Conservation (phyloP, 148 eudicot genomes). For the Rhododendron mucronatum region DNA sequence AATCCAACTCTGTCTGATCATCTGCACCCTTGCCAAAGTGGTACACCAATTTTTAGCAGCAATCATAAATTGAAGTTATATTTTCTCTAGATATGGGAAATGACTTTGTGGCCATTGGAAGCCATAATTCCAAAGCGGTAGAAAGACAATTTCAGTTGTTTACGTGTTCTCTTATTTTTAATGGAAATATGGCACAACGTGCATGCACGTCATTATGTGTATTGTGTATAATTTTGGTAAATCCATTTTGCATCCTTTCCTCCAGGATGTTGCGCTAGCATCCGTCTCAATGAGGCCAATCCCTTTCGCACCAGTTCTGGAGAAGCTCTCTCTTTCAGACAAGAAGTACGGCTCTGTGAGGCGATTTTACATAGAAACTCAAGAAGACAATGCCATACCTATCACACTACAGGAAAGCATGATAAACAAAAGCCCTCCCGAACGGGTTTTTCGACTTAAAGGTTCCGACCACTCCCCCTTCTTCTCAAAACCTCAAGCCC, state of each 20-base stretch:
- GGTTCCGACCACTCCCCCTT: constrained; percentile 95
- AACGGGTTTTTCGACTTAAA: constrained; percentile 63
- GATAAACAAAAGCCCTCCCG: constrained; percentile 64
- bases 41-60: background rate
- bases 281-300: constrained; percentile 88
- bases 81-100: background rate
- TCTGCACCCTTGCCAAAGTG: background rate
- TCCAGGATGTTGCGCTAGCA: constrained; percentile 85
- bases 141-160: constrained; percentile 1
- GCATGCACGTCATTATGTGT: background rate
- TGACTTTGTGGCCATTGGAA: background rate
- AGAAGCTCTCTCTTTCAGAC: constrained; percentile 64
- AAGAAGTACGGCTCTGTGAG: constrained; percentile 65
- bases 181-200: background rate
- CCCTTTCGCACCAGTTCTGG: constrained; percentile 78
- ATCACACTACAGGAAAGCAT: constrained; percentile 52
- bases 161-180: background rate
- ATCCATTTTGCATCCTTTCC: constrained; percentile 1
- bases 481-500: constrained; percentile 93
- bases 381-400: constrained; percentile 74
- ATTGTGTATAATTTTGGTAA: background rate
- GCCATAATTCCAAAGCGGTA: background rate
- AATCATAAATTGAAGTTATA: background rate
- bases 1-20: background rate
- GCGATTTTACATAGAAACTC: constrained; percentile 67